Conservation (phyloP, 108 stramenopile genomes). For the Mediolabrus comicus region DNA sequence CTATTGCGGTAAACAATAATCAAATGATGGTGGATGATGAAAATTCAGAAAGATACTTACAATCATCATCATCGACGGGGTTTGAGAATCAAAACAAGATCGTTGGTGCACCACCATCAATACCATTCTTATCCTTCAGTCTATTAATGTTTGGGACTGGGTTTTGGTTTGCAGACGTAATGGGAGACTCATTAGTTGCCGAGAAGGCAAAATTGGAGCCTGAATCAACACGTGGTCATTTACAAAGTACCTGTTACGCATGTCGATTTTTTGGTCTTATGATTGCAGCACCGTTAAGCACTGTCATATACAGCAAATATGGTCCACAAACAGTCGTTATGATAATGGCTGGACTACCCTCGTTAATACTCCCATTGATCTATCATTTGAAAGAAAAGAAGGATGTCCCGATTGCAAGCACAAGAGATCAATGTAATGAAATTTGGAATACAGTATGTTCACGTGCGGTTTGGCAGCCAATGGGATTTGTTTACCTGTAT, state of each 20-base stretch:
- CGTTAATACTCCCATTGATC: constrained; percentile 63
- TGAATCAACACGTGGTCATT: constrained; percentile 56
- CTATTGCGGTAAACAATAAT: constrained; percentile 19
- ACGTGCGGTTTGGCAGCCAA: constrained; percentile 84
- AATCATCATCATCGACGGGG: not conserved
- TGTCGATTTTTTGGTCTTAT: constrained; percentile 85
- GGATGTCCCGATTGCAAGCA: constrained; percentile 49
- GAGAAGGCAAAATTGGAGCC: constrained; percentile 89
- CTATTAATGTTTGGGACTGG: constrained; percentile 69
- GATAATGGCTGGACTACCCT: constrained; percentile 62
- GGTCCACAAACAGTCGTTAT: constrained; percentile 64
- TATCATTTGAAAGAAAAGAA: constrained; percentile 62
- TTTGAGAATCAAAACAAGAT: not conserved
- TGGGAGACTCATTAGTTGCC: constrained; percentile 83
- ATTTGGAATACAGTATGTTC: constrained; percentile 86
- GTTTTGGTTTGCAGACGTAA: constrained; percentile 88
- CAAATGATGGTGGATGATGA: constrained; percentile 28
- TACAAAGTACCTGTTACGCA: constrained; percentile 81
- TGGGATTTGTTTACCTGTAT: constrained; percentile 88
- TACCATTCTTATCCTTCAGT: constrained; percentile 54
- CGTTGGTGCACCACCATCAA: constrained; percentile 52
- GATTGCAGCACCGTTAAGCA: constrained; percentile 72
- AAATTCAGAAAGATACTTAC: constrained; percentile 8
- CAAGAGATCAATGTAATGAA: constrained; percentile 71
- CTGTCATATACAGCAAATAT: constrained; percentile 53